Evolutionary conservation across 139 green algal genomes (phyloP).

Genomic region (Diplosphaera chodatii): DNA sequence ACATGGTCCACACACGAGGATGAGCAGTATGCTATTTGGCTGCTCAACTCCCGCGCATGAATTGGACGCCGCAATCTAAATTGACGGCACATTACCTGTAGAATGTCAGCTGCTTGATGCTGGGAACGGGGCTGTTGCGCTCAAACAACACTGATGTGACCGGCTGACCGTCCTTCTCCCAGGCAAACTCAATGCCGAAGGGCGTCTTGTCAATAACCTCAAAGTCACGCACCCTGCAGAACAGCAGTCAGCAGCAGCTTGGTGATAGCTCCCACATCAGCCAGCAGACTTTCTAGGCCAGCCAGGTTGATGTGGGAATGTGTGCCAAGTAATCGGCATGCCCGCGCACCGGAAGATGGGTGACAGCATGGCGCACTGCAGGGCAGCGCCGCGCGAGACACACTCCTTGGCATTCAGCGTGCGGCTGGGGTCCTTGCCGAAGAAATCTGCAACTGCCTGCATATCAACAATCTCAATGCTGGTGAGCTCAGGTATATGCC

Average conservation of each 20-base stretch:
- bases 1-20: background rate
- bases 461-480: background rate
- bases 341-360: conserved; percentile 80
- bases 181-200: conserved; percentile 76
- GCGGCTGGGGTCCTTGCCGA: conserved; percentile 61
- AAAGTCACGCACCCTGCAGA: conserved; percentile 87
- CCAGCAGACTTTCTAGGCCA: too few relatives aligned
- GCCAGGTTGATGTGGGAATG: too few relatives aligned
- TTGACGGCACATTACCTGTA: too few relatives aligned
- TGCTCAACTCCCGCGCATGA: too few relatives aligned
- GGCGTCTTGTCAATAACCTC: conserved; percentile 86
- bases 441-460: conserved; percentile 34
- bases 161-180: conserved; percentile 71
- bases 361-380: conserved; percentile 98
- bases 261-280: background rate
- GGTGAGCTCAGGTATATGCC: too few relatives aligned
- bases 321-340: background rate
- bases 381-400: conserved; percentile 81
- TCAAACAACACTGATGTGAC: conserved; percentile 64
- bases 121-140: conserved; percentile 63
- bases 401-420: conserved; percentile 96
- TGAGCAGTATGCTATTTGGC: too few relatives aligned
- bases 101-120: conserved; percentile 91
- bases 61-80: too few relatives aligned
- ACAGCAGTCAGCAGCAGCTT: background rate